Conservation (phyloP, 768 basidiomycete genomes). For the Coprinopsis strossmayeri region DNA sequence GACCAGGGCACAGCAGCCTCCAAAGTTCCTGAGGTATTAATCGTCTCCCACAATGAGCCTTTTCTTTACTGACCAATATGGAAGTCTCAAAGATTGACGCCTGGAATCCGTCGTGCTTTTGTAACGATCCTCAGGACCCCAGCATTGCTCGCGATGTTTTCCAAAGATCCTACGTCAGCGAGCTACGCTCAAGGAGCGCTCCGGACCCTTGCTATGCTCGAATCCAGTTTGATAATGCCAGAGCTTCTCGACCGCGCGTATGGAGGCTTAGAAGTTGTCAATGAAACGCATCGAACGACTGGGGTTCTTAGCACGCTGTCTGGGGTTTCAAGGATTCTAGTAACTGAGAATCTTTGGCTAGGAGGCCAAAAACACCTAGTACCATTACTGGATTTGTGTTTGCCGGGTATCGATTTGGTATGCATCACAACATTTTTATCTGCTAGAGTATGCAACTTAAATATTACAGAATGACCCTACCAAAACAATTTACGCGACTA, state of each 20-base stretch:
- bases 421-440: constrained; percentile 17
- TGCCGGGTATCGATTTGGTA: constrained; percentile 90
- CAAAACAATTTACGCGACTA: constrained; percentile 75
- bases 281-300: constrained; percentile 93
- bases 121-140: constrained; percentile 80
- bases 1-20: constrained; percentile 76
- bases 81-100: constrained; percentile 73
- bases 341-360: constrained; percentile 73
- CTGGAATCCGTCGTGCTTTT: constrained; percentile 73
- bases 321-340: constrained; percentile 67
- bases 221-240: constrained; percentile 84
- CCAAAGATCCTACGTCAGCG: constrained; percentile 77
- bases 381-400: constrained; percentile 79
- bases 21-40: constrained; percentile 63
- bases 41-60: neutral
- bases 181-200: constrained; percentile 77
- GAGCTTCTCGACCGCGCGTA: constrained; percentile 88
- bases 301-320: constrained; percentile 83
- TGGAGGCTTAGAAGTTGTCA: constrained; percentile 84
- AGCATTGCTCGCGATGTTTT: constrained; percentile 85
- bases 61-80: neutral
- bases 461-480: constrained; percentile 62
- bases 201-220: constrained; percentile 69
- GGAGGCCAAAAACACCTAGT: constrained; percentile 86
- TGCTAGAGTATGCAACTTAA: constrained; percentile 1